A percentile compares a stretch with the other conserved stretches of the same genome.
phyloP scores from a whole-genome alignment of 164 flowering plant genomes.

The Vitis riparia region DNA sequence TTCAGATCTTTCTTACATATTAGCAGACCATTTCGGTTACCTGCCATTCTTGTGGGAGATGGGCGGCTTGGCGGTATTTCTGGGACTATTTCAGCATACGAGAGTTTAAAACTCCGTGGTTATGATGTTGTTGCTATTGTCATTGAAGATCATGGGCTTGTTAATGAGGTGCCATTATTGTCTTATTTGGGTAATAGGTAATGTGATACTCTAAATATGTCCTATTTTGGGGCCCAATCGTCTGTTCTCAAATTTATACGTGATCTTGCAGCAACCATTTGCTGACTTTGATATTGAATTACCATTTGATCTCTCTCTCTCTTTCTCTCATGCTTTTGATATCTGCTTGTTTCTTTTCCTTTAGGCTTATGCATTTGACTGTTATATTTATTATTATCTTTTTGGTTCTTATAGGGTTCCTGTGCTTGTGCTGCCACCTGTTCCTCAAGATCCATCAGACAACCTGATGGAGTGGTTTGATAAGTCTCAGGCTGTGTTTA shows the following conservation, averaged over 20 bases:
- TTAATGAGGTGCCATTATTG: slow-evolving; percentile 65
- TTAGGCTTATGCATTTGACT: slow-evolving; percentile 1
- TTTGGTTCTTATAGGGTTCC: slow-evolving; percentile 51
- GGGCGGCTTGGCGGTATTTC: slow-evolving; percentile 96
- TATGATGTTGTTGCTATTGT: slow-evolving; percentile 87
- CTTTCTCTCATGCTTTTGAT: not conserved
- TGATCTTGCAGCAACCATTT: no score
- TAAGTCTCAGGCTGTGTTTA: slow-evolving; percentile 55
- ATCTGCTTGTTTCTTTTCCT: not conserved
- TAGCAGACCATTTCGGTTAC: slow-evolving; percentile 83
- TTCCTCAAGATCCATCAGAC: slow-evolving; percentile 72
- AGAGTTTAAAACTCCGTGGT: slow-evolving; percentile 81
- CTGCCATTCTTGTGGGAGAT: slow-evolving; percentile 94
- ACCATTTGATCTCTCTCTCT: no score
- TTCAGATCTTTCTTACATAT: not conserved
- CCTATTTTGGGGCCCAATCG: not conserved
- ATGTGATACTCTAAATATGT: not conserved
- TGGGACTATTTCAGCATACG: slow-evolving; percentile 90
- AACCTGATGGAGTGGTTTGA: slow-evolving; percentile 83
- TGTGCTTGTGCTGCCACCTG: slow-evolving; percentile 76
- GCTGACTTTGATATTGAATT: no score
- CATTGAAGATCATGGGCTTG: slow-evolving; percentile 81
- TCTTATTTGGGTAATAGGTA: slow-evolving; percentile 80
- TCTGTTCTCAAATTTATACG: no score
- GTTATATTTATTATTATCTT: not conserved